Base-by-base conservation (phyloP, 139 green algal genomes). In the Spirogloea muscicola region DNA sequence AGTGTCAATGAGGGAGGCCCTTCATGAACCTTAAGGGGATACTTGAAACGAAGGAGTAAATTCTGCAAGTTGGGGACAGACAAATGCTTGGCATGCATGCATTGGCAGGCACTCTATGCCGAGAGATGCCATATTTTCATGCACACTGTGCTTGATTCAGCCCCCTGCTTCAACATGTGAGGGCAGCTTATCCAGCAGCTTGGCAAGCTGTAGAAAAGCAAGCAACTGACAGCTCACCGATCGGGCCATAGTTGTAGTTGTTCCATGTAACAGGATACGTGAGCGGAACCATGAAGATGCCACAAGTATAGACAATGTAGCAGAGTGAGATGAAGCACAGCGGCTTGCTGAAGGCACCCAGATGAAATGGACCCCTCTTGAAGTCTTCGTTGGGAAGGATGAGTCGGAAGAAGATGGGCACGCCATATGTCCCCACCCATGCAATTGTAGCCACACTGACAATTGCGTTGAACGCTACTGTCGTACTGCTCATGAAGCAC, bases 221-320 rank as follows among this genome's bases (percentile, higher is more conserved):
- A 10, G n/a, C 37, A 71, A 29, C 2, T 13, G 25, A 25, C 18
- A 52, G n/a, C 62, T 62, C 29, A 71, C 64, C 38, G 34, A 73
- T 43, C 34, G 64, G 49, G 31, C 27, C 42, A 5, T 64, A 73
- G 49, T 73, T 73, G 49, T 64, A 73, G 36, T 67, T 73, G 27
- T 68, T 40, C 31, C 49, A 67, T 25, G 64, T 73, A 43, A 73
- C 38, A 2, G 64, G 64, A n/a, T 73, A 73, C 29, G 34, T 10
- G 34, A 43, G 16, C 0, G 64, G 64, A n/a, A 63, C 43, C 64
- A 73, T 73, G 34, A 73, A 73, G 2, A 73, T 31, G 5, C 13
- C 49, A 3, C 61, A 64, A 21, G 64, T 73, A 43, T 73, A 73
- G n/a, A 73, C 43, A 3, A 73, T 68, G 33, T 73, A 73, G 0